Base-by-base conservation (phyloP, 805 yeast species). In the Yarrowia phangngaensis region DNA sequence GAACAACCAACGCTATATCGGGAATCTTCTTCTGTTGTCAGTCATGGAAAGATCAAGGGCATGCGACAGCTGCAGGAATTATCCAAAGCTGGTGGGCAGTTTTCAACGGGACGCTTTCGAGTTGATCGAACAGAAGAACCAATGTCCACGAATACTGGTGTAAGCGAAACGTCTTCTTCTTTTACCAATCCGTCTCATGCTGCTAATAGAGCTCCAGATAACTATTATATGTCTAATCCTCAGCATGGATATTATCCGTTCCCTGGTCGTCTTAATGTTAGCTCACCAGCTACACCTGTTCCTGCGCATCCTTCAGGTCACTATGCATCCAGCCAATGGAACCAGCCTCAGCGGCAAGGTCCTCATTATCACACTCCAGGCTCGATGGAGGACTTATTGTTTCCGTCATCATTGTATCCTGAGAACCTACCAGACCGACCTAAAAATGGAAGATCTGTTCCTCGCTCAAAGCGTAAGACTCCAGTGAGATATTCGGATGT, bases 361-460 rank as follows among this genome's bases (percentile, higher is more conserved):
- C n/a, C n/a, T n/a, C 43, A 35, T 29, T 35, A 35, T 17, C 43
- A 35, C 8, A 35, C 43, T 16, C 43, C 43, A 8, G 43, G 43
- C 3, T 24, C 43, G 1, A 30, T 35, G 2, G 43, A 35, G 13
- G 43, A 35, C 13, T 16, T 35, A 15, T 30, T 35, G 8, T 35
- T 23, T n/a, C 43, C 43, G 11, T 20, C 43, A 3, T 30, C 49
- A 20, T 40, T 30, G 17, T 29, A 32, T 19, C 28, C 49, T 12
- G 40, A 32, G 15, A 20, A 29, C 9, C 29, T 43, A 15, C 49
- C 28, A 5, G 38, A 43, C 8, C 20, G 36, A 3, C 27, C 13
- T 23, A 26, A 29, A 15, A 19, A 24, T 29, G 30, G 49, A 26
- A 22, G 40, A 24, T 20, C 47, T 17, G 24, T 24, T 8, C 32